Evolutionary conservation across 2,329 filamentous ascomycete species (phyloP), one percentile per base, ranked within the genome.

Genomic region (Drechmeria coniospora): DNA sequence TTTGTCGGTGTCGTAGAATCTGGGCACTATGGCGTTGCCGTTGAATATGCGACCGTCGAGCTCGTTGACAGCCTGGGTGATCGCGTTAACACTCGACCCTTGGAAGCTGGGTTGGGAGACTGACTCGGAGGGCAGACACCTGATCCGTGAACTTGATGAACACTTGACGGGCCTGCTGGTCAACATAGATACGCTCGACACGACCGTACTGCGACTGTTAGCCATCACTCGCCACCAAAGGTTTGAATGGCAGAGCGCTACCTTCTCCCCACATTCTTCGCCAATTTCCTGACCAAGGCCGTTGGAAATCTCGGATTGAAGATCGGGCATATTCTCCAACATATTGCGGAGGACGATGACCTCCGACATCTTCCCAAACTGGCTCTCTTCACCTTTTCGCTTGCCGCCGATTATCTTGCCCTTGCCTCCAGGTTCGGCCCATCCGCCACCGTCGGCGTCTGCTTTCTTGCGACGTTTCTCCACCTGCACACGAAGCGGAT

Each of bases 111-210:
- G 20, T 14, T 25, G 8, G 23, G 23, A 12, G 23, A 66, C 75
- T 58, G 63, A 86, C 81, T 41, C 84, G 68, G 32, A 95, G 56
- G 10, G 84, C 90, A 25, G 80, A 90, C 29, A 95, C 61, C 42
- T 77, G 71, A 39, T 79, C 79, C 2, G 81, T 87, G 47, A 95
- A 98, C 50, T 92, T 82, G 50, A 98, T 83, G 51, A 93, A 95
- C 4, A 98, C 90, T 29, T 74, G 70, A 9, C 61, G 54, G 26
- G 61, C 61, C 37, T 65, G 57, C 24, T 72, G 61, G 44, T 81
- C 72, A 32, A 94, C 75, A 44, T 76, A 77, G 12, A 93, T 62
- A 39, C 82, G 65, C 51, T 92, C 80, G 5, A 93, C 79, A 24
- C 73, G 68, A 11, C 86, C 84, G 47, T 92, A 92, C 73, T 83